These are phyloP conservation scores for Heritiera littoralis DNA, from an alignment of 345 rosid species.

Conservation along the genomic window DNA sequence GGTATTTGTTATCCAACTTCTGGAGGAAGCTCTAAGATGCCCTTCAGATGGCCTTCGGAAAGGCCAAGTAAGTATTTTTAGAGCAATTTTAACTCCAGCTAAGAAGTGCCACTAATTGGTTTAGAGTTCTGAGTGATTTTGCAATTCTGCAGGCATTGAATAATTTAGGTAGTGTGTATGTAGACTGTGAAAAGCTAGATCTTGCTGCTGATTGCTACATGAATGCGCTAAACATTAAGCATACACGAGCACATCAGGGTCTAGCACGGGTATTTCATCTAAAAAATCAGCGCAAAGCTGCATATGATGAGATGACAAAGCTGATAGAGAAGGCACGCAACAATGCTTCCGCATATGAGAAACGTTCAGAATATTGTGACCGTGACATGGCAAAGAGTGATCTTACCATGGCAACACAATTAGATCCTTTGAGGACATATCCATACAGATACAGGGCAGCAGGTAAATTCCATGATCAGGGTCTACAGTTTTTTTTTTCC, in stretches of 20 bases:
- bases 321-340: slow-evolving; percentile 86
- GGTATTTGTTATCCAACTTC: slow-evolving; percentile 64
- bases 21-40: slow-evolving; percentile 90
- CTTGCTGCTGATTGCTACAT: slow-evolving; percentile 86
- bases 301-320: slow-evolving; percentile 97
- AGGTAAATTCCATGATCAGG: slow-evolving; percentile 39
- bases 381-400: slow-evolving; percentile 89
- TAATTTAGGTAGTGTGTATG: slow-evolving; percentile 83
- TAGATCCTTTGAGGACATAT: slow-evolving; percentile 91
- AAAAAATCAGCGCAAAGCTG: slow-evolving; percentile 78
- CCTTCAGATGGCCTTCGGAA: slow-evolving; percentile 99
- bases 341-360: slow-evolving; percentile 95
- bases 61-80: slow-evolving; percentile 71
- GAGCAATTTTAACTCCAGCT: background rate
- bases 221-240: slow-evolving; percentile 91
- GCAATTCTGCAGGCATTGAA: slow-evolving; percentile 71
- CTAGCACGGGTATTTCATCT: slow-evolving; percentile 88
- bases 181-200: slow-evolving; percentile 92
- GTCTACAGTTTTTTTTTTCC: background rate
- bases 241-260: slow-evolving; percentile 97
- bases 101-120: background rate
- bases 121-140: slow-evolving; percentile 9
- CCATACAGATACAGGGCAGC: slow-evolving; percentile 99
- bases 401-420: slow-evolving; percentile 70
- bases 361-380: slow-evolving; percentile 95